These are phyloP conservation scores for Trypanosoma cruzi DNA, from an alignment of 208 protist species.

Conservation along the genomic window DNA sequence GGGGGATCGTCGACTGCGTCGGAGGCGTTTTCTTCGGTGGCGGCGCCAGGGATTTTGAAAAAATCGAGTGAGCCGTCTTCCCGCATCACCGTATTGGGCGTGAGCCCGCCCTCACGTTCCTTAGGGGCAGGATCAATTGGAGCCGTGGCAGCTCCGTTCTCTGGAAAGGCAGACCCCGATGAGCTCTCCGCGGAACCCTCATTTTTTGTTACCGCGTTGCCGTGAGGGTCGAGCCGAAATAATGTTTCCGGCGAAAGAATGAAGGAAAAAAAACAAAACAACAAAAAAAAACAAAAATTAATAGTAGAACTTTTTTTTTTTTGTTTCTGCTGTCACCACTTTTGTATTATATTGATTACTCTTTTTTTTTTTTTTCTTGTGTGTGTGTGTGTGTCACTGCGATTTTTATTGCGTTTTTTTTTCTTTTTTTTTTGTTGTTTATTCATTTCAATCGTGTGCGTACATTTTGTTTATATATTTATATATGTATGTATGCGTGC, in stretches of 20 bases:
- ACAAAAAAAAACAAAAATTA: slow-evolving; percentile 11
- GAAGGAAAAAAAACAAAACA: not conserved
- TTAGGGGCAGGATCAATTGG: not conserved
- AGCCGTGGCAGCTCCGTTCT: not conserved
- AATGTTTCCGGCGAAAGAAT: not conserved
- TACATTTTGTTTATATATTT: slow-evolving; percentile 26
- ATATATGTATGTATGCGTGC: too few species aligned
- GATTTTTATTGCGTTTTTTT: slow-evolving; percentile 32
- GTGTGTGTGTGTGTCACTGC: too few species aligned
- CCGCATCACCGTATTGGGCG: slow-evolving; percentile 8
- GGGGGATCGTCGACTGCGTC: not conserved
- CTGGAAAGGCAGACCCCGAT: slow-evolving; percentile 9
- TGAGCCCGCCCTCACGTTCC: not conserved
- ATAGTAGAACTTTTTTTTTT: slow-evolving; percentile 29
- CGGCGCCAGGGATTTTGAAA: not conserved
- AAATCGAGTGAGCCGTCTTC: not conserved
- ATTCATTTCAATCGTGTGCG: too few species aligned
- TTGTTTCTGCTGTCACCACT: slow-evolving; percentile 23
- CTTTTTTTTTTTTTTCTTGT: slow-evolving; percentile 9
- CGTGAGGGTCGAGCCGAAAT: not conserved
- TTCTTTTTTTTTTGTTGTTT: slow-evolving; percentile 13
- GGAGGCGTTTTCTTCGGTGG: not conserved
- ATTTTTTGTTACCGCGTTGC: slow-evolving; percentile 31
- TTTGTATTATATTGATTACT: slow-evolving; percentile 31
- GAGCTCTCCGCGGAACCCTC: slow-evolving; percentile 52